Percentiles rank a stretch among this genome's conserved stretches.
Evolutionary conservation across 1,139 yeast species (phyloP).

Genomic region (Saccharomyces hybrid): DNA sequence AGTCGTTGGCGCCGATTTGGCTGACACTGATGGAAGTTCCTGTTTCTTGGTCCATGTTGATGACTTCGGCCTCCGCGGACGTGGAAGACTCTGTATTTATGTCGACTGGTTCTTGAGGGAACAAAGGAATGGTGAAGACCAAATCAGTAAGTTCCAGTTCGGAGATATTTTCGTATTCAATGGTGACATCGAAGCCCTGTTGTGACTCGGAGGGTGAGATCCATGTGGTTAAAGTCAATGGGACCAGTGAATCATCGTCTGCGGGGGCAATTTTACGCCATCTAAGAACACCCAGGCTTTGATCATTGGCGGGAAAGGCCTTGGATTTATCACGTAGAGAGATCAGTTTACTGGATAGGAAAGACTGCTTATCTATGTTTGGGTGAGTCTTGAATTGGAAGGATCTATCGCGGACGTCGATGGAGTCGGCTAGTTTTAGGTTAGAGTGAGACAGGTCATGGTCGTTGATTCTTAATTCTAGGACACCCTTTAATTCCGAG

Average conservation of each 20-base stretch:
- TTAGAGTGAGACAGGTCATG: constrained; percentile 58
- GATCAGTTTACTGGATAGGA: constrained; percentile 50
- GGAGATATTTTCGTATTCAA: constrained; percentile 70
- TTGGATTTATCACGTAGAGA: constrained; percentile 70
- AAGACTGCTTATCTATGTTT: constrained; percentile 74
- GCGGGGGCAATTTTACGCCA: constrained; percentile 69
- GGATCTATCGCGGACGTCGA: constrained; percentile 28
- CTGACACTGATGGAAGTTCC: constrained; percentile 55
- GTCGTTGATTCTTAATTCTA: constrained; percentile 80
- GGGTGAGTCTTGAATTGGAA: constrained; percentile 91
- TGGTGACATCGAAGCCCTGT: constrained; percentile 62
- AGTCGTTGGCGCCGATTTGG: constrained; percentile 36
- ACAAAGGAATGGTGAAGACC: constrained; percentile 57
- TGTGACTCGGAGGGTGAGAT: constrained; percentile 49
- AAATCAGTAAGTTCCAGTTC: constrained; percentile 41
- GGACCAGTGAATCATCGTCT: constrained; percentile 52
- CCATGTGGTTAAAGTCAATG: constrained; percentile 81
- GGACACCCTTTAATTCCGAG: constrained; percentile 83
- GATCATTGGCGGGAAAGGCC: constrained; percentile 86
- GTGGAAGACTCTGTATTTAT: constrained; percentile 42
- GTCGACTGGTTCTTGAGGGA: constrained; percentile 45
- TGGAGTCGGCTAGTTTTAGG: constrained; percentile 45
- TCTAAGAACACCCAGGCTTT: constrained; percentile 81
- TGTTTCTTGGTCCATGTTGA: constrained; percentile 43
- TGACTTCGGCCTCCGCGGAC: constrained; percentile 39